Evolutionary conservation across 306 rosid genomes (phyloP).

Genomic region (Quercus parvula): DNA sequence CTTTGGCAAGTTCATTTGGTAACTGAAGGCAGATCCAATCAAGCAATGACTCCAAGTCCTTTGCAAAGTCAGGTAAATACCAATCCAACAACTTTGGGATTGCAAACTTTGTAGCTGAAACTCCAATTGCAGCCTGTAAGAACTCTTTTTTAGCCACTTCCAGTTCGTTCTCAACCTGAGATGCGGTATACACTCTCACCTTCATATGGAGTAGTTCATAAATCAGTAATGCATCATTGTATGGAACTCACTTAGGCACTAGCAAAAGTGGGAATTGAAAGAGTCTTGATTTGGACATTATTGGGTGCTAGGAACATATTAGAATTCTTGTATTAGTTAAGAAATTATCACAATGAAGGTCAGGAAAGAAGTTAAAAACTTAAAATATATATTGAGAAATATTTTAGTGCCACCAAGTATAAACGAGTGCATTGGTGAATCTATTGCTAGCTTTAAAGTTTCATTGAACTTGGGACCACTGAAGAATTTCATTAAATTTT

Average conservation of each 20-base stretch:
- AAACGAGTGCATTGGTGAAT: neutral
- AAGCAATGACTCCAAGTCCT: conserved; percentile 83
- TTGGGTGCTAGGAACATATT: neutral
- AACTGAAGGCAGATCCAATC: conserved; percentile 95
- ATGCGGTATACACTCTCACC: conserved; percentile 92
- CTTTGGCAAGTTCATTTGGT: conserved; percentile 83
- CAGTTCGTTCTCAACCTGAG: conserved; percentile 77
- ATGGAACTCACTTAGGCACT: neutral
- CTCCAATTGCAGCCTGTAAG: conserved; percentile 76
- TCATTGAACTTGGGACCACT: neutral
- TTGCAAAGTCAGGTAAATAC: conserved; percentile 84
- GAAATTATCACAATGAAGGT: neutral
- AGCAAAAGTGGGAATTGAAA: neutral
- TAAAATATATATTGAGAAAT: too few relatives aligned
- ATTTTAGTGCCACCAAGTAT: neutral
- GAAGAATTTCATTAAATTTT: neutral
- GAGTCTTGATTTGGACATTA: neutral
- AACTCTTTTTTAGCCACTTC: conserved; percentile 88
- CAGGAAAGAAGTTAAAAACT: neutral
- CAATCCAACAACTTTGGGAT: conserved; percentile 86
- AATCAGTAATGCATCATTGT: conserved; percentile 9
- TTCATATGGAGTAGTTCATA: conserved; percentile 35
- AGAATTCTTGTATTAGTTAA: neutral
- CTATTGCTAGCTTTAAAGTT: neutral
- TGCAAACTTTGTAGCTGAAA: conserved; percentile 60